phyloP scores from a whole-genome alignment of 305 asterid genomes.

The Rubia occidens region DNA sequence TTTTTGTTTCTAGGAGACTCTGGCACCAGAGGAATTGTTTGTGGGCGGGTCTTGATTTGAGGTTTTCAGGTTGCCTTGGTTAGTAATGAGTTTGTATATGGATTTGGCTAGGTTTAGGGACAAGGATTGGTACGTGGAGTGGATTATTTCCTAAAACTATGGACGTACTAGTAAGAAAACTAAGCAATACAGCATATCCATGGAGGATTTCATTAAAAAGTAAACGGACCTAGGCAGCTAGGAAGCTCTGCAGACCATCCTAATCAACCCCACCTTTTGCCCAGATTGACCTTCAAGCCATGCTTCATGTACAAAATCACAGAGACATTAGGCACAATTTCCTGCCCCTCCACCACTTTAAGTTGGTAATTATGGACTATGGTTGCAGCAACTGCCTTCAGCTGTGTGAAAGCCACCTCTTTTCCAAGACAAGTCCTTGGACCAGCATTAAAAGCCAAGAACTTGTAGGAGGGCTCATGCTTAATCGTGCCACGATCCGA shows the following conservation, averaged over 20 bases:
- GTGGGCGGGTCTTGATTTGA: too few relatives aligned
- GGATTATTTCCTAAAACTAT: background rate
- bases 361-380: constrained; percentile 23
- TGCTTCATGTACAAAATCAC: constrained; percentile 49
- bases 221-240: background rate
- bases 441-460: constrained; percentile 58
- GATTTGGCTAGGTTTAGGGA: too few relatives aligned
- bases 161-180: background rate
- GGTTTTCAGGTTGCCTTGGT: too few relatives aligned
- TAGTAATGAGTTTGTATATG: too few relatives aligned
- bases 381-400: constrained; percentile 25
- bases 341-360: constrained; percentile 35
- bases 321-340: constrained; percentile 38
- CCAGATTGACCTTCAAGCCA: constrained; percentile 45
- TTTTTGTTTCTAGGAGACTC: too few relatives aligned
- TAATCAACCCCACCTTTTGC: constrained; percentile 24
- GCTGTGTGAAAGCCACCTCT: constrained; percentile 27
- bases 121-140: background rate
- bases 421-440: constrained; percentile 37
- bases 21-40: too few relatives aligned
- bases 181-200: background rate
- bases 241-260: background rate
- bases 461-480: constrained; percentile 60
- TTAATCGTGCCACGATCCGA: constrained; percentile 36
- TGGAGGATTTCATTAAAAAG: background rate